Percentiles rank a stretch among this genome's conserved stretches.
Evolutionary conservation across 2,329 filamentous ascomycete genomes (phyloP).

Genomic region (Sporothrix brasiliensis): DNA sequence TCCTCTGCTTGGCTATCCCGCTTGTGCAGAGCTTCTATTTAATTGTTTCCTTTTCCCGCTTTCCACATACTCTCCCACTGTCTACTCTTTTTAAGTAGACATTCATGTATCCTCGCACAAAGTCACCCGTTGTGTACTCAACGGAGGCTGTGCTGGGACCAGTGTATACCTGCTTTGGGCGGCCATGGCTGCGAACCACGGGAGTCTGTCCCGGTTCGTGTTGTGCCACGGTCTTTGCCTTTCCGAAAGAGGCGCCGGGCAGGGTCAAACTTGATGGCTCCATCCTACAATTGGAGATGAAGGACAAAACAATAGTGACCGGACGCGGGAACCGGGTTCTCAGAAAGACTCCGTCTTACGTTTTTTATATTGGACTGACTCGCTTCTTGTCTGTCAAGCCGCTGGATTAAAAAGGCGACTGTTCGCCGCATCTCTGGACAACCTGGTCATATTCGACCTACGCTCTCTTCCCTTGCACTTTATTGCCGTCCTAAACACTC

Average conservation of each 20-base stretch:
- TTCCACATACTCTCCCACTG: not conserved
- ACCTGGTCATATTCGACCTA: not conserved
- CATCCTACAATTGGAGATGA: not conserved
- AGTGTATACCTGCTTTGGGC: not conserved
- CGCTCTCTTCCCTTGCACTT: not conserved
- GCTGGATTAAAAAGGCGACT: not conserved
- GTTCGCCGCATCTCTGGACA: not conserved
- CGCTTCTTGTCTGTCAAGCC: not conserved
- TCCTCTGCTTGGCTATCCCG: not conserved
- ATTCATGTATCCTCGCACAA: not conserved
- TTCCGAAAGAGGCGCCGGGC: not conserved
- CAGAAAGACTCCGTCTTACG: slow-evolving; percentile 17
- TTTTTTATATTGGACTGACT: slow-evolving; percentile 12
- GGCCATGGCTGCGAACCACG: not conserved
- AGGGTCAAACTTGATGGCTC: not conserved
- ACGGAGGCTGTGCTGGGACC: not conserved
- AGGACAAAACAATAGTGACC: not conserved
- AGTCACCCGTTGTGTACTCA: not conserved
- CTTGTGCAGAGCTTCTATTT: not conserved
- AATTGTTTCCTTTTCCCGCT: not conserved
- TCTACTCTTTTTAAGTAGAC: not conserved
- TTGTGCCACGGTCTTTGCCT: not conserved
- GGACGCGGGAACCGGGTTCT: slow-evolving; percentile 10
- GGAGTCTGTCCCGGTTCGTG: slow-evolving; percentile 3
- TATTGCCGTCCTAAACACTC: not conserved